These are phyloP conservation scores for Cryptococcus depauperatus DNA, from an alignment of 1,284 basidiomycete species.

Conservation along the genomic window DNA sequence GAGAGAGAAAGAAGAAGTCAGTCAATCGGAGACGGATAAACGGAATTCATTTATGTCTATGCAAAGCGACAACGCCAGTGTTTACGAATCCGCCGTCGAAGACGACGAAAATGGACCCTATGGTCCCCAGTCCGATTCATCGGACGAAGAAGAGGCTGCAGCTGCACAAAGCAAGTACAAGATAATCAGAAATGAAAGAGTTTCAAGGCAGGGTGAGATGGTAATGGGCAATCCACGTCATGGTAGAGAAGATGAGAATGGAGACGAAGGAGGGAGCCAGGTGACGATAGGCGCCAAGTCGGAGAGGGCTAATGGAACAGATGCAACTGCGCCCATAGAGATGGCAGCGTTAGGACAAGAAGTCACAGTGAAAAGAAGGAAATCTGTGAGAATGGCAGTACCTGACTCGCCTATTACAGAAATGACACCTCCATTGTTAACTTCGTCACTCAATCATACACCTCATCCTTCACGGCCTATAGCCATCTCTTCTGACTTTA, in stretches of 20 bases:
- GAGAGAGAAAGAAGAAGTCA: not conserved
- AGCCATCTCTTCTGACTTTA: not conserved
- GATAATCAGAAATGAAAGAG: slow-evolving; percentile 37
- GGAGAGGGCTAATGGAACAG: not conserved
- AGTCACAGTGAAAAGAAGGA: slow-evolving; percentile 23
- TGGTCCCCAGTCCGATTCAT: slow-evolving; percentile 4
- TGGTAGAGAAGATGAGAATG: slow-evolving; percentile 12
- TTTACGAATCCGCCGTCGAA: slow-evolving; percentile 43
- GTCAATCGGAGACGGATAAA: slow-evolving; percentile 4
- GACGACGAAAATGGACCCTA: slow-evolving; percentile 16
- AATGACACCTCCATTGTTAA: slow-evolving; percentile 8
- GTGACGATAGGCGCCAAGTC: slow-evolving; percentile 14
- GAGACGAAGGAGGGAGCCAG: slow-evolving; percentile 16
- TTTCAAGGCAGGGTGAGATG: slow-evolving; percentile 17
- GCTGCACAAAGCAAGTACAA: slow-evolving; percentile 28
- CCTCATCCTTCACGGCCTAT: slow-evolving; percentile 1
- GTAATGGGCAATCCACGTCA: slow-evolving; percentile 16
- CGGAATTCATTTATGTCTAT: slow-evolving; percentile 22
- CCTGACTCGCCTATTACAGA: slow-evolving; percentile 29
- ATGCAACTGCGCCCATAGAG: not conserved
- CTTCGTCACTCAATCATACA: no score
- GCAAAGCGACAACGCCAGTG: slow-evolving; percentile 27
- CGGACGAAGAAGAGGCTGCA: slow-evolving; percentile 29
- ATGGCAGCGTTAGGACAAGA: not conserved
- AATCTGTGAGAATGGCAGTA: slow-evolving; percentile 39